Percentiles rank a stretch among this genome's conserved stretches.
Evolutionary conservation across 352 stramenopile genomes (phyloP).

Genomic region (Globisporangium cederbergense): DNA sequence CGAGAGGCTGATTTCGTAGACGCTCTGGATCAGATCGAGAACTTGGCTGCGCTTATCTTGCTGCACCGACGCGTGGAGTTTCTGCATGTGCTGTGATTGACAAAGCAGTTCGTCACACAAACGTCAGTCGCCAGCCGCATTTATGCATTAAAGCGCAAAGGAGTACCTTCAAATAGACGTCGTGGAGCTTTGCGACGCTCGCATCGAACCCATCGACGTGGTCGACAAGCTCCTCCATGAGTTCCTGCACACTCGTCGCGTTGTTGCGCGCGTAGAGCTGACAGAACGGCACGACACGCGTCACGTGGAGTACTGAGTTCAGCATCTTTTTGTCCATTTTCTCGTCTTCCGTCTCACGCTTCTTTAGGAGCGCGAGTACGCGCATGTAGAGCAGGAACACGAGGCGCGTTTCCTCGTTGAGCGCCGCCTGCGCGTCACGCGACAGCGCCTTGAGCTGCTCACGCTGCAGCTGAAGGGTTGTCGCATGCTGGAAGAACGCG

Average conservation of each 20-base stretch:
- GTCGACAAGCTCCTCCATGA: slow-evolving; percentile 27
- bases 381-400: slow-evolving; percentile 20
- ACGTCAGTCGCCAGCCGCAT: neutral
- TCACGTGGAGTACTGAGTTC: slow-evolving; percentile 40
- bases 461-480: slow-evolving; percentile 9
- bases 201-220: slow-evolving; percentile 20
- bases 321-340: slow-evolving; percentile 15
- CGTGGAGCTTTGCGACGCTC: slow-evolving; percentile 20
- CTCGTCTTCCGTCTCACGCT: neutral
- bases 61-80: slow-evolving; percentile 24
- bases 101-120: neutral
- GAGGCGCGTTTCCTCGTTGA: slow-evolving; percentile 11
- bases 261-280: slow-evolving; percentile 49
- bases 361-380: slow-evolving; percentile 6
- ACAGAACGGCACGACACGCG: slow-evolving; percentile 58
- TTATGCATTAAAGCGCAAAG: neutral
- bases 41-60: slow-evolving; percentile 33
- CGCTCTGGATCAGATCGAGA: slow-evolving; percentile 33
- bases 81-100: slow-evolving; percentile 32
- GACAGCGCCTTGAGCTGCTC: slow-evolving; percentile 12
- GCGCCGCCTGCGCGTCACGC: slow-evolving; percentile 4
- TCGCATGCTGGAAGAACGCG: slow-evolving; percentile 14
- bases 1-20: slow-evolving; percentile 48
- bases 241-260: slow-evolving; percentile 16
- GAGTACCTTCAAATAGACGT: slow-evolving; percentile 35